Evolutionary conservation across 768 basidiomycete genomes (phyloP), one percentile per base, ranked within the genome.

Genomic region (Tylopilus vinaceipallidus): DNA sequence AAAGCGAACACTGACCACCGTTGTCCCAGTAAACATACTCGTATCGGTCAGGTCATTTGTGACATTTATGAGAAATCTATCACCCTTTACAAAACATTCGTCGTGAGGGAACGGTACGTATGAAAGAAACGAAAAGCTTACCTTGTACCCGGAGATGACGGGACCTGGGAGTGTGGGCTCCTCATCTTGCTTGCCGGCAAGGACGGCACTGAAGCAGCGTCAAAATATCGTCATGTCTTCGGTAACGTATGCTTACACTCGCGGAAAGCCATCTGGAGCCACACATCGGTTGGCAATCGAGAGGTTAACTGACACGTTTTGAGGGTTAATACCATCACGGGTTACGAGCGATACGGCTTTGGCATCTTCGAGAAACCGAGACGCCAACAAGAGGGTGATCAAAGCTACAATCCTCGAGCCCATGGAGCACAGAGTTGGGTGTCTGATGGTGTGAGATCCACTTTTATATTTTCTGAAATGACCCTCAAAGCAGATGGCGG

Each of bases 141-240:
- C 71, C 54, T 73, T 76, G 50, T 66, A 61, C 22, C 70, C 74
- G 17, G 68, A 63, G 42, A 78, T 72, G 13, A 72, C 58, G 0
- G 71, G 69, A 1, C 72, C 75, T 12, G 75, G 74, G 44, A 73
- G 74, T 4, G 59, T 41, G 8, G 70, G 48, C 22, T 41, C 42
- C 4, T 47, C 53, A 6, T 41, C 41, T 5, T 24, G 40, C 26
- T 27, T 72, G 37, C 71, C 75, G 12, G 69, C 69, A 27, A 75
- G 59, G 10, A 73, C 67, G 7, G 67, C 70, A 3, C 62, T 59
- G 27, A 44, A 66, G 61, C n/a, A 40, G 9, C 23, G 11, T 40
- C 16, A 40, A 26, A 16, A 40, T 40, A n/a, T n/a, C 5, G 6
- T 26, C 10, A 23, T 2, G 23, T 14, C n/a, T 9, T n/a, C 6